phyloP scores from a whole-genome alignment of 345 rosid genomes.

The Salix udensis region DNA sequence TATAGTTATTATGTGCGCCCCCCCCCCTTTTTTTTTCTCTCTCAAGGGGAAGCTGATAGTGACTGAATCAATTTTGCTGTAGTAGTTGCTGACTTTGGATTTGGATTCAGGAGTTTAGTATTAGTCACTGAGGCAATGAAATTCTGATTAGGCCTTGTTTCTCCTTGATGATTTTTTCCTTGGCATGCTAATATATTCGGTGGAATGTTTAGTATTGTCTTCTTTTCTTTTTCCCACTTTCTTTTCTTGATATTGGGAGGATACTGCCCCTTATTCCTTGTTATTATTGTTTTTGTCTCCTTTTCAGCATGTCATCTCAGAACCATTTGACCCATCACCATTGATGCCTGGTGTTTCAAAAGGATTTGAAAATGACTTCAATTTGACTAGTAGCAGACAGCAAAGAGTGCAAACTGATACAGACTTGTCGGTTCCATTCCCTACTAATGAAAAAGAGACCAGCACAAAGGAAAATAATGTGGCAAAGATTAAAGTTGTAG shows the following conservation, averaged over 20 bases:
- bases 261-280: not conserved
- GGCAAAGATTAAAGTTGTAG: conserved; percentile 98
- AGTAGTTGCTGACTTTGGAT: not conserved
- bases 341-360: conserved; percentile 63
- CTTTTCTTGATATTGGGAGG: not conserved
- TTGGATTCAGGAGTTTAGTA: not conserved
- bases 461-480: conserved; percentile 66
- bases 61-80: not conserved
- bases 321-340: conserved; percentile 92
- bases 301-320: conserved; percentile 84
- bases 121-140: not conserved
- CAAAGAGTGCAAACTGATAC: conserved; percentile 52
- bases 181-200: not conserved
- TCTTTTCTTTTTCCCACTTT: not conserved
- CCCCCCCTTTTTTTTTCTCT: not conserved
- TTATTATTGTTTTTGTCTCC: conserved; percentile 18
- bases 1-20: not conserved
- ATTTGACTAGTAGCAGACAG: conserved; percentile 39
- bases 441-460: conserved; percentile 64
- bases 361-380: conserved; percentile 67
- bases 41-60: not conserved
- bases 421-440: conserved; percentile 45
- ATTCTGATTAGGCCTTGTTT: not conserved
- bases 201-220: not conserved
- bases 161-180: not conserved